Conservation (phyloP, 805 yeast genomes). For the Yamadazyma ubonensis region DNA sequence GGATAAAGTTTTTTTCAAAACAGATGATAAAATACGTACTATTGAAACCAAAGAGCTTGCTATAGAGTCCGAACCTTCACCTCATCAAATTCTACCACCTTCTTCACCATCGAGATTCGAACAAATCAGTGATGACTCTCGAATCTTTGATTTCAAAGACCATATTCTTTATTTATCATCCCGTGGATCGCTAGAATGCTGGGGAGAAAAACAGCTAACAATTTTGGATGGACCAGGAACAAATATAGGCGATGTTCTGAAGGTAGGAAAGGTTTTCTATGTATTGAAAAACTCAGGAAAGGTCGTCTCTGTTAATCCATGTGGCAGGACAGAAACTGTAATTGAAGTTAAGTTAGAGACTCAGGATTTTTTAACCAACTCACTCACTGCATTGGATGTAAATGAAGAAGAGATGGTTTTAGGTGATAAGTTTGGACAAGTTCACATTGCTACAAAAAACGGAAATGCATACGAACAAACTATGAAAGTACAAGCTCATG, state of each 20-base stretch:
- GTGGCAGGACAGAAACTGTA: neutral
- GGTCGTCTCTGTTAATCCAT: neutral
- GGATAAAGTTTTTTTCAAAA: neutral
- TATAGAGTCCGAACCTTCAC: too few species aligned
- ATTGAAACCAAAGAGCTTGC: too few species aligned
- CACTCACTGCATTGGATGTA: constrained; percentile 42
- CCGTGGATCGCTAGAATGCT: too few species aligned
- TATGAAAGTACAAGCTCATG: constrained; percentile 45
- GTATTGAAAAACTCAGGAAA: constrained; percentile 46
- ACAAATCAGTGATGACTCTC: constrained; percentile 26
- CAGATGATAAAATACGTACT: too few species aligned
- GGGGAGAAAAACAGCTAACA: too few species aligned
- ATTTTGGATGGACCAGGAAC: constrained; percentile 43
- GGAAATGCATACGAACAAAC: constrained; percentile 5
- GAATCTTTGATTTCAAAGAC: constrained; percentile 25
- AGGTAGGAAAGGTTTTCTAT: constrained; percentile 31
- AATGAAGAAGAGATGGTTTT: constrained; percentile 27
- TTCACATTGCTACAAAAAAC: constrained; percentile 27
- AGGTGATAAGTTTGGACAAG: constrained; percentile 52
- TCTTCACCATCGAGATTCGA: constrained; percentile 19
- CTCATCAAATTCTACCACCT: constrained; percentile 3
- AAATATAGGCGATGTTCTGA: too few species aligned
- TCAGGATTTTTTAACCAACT: constrained; percentile 36
- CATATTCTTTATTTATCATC: constrained; percentile 32
- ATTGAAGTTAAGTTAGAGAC: neutral